phyloP scores from a whole-genome alignment of 768 basidiomycete species.

The Lentinula raphanica region DNA sequence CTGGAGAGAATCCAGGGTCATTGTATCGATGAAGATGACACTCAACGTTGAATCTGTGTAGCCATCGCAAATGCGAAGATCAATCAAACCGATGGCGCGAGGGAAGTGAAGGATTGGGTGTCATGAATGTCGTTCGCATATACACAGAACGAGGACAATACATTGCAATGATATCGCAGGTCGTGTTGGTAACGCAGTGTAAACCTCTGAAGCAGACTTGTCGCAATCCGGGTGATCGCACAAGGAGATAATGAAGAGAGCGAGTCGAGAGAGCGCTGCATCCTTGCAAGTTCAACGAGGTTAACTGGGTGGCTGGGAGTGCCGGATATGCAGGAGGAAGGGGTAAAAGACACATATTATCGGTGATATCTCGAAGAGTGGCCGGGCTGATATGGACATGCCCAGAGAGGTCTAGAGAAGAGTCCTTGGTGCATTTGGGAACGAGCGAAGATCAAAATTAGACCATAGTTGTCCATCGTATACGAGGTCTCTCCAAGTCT shows the following conservation, averaged over 20 bases:
- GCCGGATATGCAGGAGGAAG: conserved; percentile 22
- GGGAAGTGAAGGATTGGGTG: too few relatives aligned
- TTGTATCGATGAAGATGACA: not conserved
- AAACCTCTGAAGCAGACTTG: conserved; percentile 65
- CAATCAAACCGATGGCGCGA: conserved; percentile 61
- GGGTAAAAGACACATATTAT: conserved; percentile 46
- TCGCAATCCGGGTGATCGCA: conserved; percentile 55
- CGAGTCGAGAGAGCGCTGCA: conserved; percentile 61
- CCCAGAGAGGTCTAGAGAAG: conserved; percentile 64
- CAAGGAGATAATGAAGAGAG: conserved; percentile 65
- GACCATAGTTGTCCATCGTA: conserved; percentile 89
- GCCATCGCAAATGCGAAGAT: conserved; percentile 68
- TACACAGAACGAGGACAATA: conserved; percentile 46
- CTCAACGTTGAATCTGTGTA: conserved; percentile 19
- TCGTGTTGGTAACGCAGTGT: conserved; percentile 63
- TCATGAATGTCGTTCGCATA: not conserved
- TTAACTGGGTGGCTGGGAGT: conserved; percentile 60
- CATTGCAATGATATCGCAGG: conserved; percentile 60
- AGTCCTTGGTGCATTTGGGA: conserved; percentile 49
- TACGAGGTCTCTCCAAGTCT: conserved; percentile 66
- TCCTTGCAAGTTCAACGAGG: conserved; percentile 64
- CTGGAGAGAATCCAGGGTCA: conserved; percentile 50
- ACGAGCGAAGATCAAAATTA: conserved; percentile 55
- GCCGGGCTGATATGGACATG: conserved; percentile 46
- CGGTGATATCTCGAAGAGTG: conserved; percentile 47